Base-by-base conservation (phyloP, 768 basidiomycete species). In the Hemileccinum rubropunctum region DNA sequence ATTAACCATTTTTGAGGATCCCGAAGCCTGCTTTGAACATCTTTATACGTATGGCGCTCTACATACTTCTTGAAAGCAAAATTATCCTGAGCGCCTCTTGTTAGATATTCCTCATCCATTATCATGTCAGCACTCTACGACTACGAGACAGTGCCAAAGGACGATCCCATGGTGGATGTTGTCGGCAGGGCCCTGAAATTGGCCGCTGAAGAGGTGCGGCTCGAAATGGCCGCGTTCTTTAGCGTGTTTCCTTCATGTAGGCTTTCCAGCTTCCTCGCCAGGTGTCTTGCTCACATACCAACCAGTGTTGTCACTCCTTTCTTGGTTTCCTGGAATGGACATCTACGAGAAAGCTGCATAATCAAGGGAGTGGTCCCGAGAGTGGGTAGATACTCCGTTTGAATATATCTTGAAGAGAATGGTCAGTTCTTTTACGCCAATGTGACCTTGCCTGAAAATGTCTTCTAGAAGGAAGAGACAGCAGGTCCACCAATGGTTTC, bases 51-150 rank as follows among this genome's bases (percentile, higher is more conserved):
- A 44, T 17, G 49, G n/a, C 50, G 1, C 9, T n/a, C n/a, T n/a
- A n/a, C n/a, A 3, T 20, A 18, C 11, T 34, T 37, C 26, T 36
- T 41, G 33, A 34, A 26, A 10, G 23, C 5, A 18, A 10, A 30
- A 30, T 8, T 34, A 20, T 28, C 15, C 44, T 38, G 36, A 35
- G 36, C 7, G 39, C 23, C 21, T 23, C 20, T 40, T 30, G 28
- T 30, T 8, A 71, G 66, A 8, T 51, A 60, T 35, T 53, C 68
- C 2, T 63, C 63, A 8, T 60, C 62, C 2, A 54, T 62, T 3
- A 65, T 71, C 34, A 67, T 70, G 62, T 48, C 61, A 1, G 58
- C 59, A 17, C 37, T 64, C 18, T 73, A 72, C 39, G 71, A 65
- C 20, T 66, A 68, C 35, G 65, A 71, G 18, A 59, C 67, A 4